Base-by-base conservation (phyloP, 2,329 filamentous ascomycete genomes). In the Alternaria novae-zelandiae region DNA sequence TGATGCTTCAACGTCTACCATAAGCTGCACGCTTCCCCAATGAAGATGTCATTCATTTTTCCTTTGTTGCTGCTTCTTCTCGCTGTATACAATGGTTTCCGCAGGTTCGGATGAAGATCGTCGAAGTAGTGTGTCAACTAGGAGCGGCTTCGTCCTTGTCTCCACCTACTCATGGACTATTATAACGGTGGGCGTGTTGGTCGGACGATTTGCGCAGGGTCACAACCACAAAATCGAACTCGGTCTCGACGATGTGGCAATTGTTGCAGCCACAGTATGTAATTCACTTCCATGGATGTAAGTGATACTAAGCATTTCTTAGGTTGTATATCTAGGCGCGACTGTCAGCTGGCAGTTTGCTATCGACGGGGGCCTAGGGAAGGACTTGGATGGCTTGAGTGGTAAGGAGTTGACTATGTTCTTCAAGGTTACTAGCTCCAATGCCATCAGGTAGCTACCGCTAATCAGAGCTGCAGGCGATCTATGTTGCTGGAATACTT, bases 121-220 rank as follows among this genome's bases (percentile, higher is more conserved):
- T 20, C 61, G 67, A 32, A 62, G 59, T 44, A 61, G 66, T 20
- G 30, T 63, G 45, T 51, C 65, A 15, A 60, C 41, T 11, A 56
- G 57, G 41, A 64, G 58, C 15, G 68, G 66, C 3, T 65, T 66
- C 30, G 50, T 67, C 15, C 63, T 70, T 20, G 70, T 73, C 9
- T 70, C 66, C 43, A 58, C 70, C 5, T 73, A 73, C 25, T 58
- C 62, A 11, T 73, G 69, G 69, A 63, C 61, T 15, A 63, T 59
- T 43, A 57, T 70, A 20, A 65, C 65, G 4, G 30, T 64, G 11
- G 61, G 57, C 25, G 68, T 68, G 13, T 46, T 59, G 12, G 50
- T 68, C 13, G 63, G 65, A 23, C 63, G 70, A 6, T 64, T 69
- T 23, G 46, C 66, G 8, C 59, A 69, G 53, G 59, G 59, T 30